Base-by-base conservation (phyloP, 257 asterid genomes). In the Coffea eugenioides region DNA sequence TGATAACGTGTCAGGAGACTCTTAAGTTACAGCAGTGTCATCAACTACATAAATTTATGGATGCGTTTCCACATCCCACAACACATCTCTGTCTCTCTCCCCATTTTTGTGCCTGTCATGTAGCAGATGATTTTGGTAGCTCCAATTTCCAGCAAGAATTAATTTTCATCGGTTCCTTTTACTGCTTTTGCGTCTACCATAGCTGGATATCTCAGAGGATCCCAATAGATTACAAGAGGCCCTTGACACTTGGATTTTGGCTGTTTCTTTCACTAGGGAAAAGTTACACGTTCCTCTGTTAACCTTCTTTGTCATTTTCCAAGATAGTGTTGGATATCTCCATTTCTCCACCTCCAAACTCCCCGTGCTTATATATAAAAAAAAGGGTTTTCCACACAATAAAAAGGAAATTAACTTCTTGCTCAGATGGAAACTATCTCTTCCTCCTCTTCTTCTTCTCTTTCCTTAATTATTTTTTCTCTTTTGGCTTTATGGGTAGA, bases 1-100 rank as follows among this genome's bases (percentile, higher is more conserved):
- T 71, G 36, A 45, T 67, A 82, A 85, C 84, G 88, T 82, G 88
- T 85, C 80, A 77, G 75, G 54, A 74, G 73, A 73, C 82, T 68
- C 67, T 79, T 70, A 36, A 25, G 12, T 15, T 69, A 69, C 82
- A n/a, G 61, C 82, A n/a, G 61, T 45, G 61, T 45, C 70, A 14
- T 68, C 80, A 54, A 23, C 75, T n/a, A 10, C 34, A 49, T n/a
- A n/a, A n/a, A 14, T 64, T 46, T 25, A 51, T 76, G 72, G 73
- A 76, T 64, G 80, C 73, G 4, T 76, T 76, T 39, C 62, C 71
- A 13, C 71, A 25, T 36, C 71, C 65, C 61, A 41, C 67, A 9
- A 13, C 43, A 2, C 48, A 39, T 31, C 49, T 45, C 25, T 69
- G 54, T 48, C 36, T n/a, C 48, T 25, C 43, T 5, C 48, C 31